Base-by-base conservation (phyloP, 371 early-diverging fungal genomes). In the Mortierella polycephala region DNA sequence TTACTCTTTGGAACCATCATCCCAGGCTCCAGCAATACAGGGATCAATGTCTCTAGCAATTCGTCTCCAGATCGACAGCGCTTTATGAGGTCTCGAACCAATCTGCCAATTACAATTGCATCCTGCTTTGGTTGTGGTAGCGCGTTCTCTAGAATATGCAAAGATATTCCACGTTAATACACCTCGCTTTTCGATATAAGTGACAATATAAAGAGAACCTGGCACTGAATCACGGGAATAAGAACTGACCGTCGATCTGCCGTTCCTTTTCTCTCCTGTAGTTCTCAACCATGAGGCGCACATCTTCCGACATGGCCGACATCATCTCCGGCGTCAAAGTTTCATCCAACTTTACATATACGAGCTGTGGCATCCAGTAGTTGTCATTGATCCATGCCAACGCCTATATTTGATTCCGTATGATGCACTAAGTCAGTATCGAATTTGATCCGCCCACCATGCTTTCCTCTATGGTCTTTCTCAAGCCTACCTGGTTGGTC, bases 311-410 rank as follows among this genome's bases (percentile, higher is more conserved):
- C 72, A 77, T 72, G 45, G 59, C 69, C 5, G 61, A 45, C 12
- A 59, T 30, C 69, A 72, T 65, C 18, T 72, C 72, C 40, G 60
- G 62, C n/a, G 72, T 60, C n/a, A 71, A 51, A 0, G 53, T 46
- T n/a, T 77, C 79, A 18, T 77, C 79, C 58, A 64, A n/a, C 14
- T 23, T 63, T 5, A 77, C 57, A 20, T 72, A 60, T 5, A 64
- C 72, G 13, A 77, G 62, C 18, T 77, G 79, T 40, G 68, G 71
- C n/a, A 65, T 65, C 79, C 79, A 77, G 56, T 77, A 77, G 46
- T 77, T 68, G 46, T 68, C 62, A 18, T 77, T 77, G 58, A 77
- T 71, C 79, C 79, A 77, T 62, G 64, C 62, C 56, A 77, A 55
- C 54, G 79, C 79, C 79, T 77, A 57, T 5, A 21, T 2, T 7